A percentile compares a stretch with the other conserved stretches of the same genome.
Evolutionary conservation across 441 rosid genomes (phyloP).

Genomic region (Corymbia citriodora): DNA sequence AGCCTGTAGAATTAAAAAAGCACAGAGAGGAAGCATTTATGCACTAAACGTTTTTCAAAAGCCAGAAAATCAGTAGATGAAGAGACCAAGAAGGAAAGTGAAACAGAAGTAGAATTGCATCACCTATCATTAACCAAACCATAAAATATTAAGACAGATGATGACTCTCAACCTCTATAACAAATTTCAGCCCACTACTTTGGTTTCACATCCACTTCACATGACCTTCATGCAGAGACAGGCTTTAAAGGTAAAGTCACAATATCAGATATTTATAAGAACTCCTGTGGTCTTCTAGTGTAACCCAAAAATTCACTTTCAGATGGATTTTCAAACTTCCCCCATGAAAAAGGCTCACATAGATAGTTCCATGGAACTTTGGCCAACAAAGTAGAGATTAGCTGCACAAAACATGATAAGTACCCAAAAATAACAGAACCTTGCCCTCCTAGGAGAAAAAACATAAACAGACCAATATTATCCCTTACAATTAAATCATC

Average conservation of each 20-base stretch:
- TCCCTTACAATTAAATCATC: slow-evolving; percentile 84
- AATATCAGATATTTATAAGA: background rate
- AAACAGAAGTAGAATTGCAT: background rate
- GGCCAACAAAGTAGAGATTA: background rate
- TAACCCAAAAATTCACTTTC: background rate
- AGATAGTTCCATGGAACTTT: background rate
- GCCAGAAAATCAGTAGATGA: background rate
- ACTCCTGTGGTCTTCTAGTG: background rate
- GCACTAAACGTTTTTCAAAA: background rate
- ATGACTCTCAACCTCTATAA: background rate
- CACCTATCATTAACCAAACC: background rate
- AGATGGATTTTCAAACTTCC: background rate
- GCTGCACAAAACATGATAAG: background rate
- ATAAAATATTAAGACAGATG: background rate
- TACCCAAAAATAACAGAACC: background rate
- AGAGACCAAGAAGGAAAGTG: background rate
- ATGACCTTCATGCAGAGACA: background rate
- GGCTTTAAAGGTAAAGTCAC: background rate
- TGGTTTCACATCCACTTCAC: background rate
- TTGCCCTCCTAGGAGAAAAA: background rate
- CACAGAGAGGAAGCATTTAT: background rate
- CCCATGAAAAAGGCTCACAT: background rate
- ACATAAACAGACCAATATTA: background rate
- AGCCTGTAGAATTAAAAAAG: slow-evolving; percentile 38
- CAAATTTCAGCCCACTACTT: background rate